Evolutionary conservation across 1,284 basidiomycete genomes (phyloP).

Genomic region (Microbotryum silenes-acaulis): DNA sequence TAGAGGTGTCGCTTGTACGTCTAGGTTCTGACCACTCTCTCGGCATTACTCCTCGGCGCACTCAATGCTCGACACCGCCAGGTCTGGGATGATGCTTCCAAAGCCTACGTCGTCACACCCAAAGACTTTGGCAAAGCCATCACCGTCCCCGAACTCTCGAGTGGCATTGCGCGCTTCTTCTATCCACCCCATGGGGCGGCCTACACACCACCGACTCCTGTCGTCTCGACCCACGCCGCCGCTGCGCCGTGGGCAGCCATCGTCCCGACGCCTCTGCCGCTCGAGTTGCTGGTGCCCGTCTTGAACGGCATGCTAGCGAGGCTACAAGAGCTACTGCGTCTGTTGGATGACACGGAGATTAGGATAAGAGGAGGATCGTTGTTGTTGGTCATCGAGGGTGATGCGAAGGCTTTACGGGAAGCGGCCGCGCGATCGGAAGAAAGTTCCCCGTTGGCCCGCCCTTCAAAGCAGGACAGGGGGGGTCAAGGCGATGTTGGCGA

Average conservation of each 20-base stretch:
- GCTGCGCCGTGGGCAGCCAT: constrained; percentile 14
- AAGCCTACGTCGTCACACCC: constrained; percentile 54
- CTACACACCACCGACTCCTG: constrained; percentile 9
- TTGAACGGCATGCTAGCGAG: constrained; percentile 53
- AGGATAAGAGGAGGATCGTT: constrained; percentile 75
- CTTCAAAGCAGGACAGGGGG: constrained; percentile 19
- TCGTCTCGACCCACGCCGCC: constrained; percentile 14
- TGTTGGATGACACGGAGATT: constrained; percentile 55
- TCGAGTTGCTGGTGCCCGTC: constrained; percentile 52
- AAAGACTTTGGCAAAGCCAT: constrained; percentile 77
- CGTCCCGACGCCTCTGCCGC: constrained; percentile 49
- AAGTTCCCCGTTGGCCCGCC: not conserved
- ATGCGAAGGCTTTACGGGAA: constrained; percentile 47
- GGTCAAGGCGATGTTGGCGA: constrained; percentile 22
- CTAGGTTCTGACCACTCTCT: not conserved
- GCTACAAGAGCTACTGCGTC: constrained; percentile 52
- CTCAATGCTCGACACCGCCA: constrained; percentile 36
- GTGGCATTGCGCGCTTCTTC: constrained; percentile 72
- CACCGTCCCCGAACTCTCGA: constrained; percentile 56
- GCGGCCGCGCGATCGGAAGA: constrained; percentile 43
- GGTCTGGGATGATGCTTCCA: constrained; percentile 62
- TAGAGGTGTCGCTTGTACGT: not conserved
- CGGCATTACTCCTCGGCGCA: not conserved
- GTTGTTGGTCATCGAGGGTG: constrained; percentile 76
- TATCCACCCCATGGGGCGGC: constrained; percentile 45